These are phyloP conservation scores for Limnanthes douglasii DNA, from an alignment of 345 rosid genomes.

Conservation along the genomic window DNA sequence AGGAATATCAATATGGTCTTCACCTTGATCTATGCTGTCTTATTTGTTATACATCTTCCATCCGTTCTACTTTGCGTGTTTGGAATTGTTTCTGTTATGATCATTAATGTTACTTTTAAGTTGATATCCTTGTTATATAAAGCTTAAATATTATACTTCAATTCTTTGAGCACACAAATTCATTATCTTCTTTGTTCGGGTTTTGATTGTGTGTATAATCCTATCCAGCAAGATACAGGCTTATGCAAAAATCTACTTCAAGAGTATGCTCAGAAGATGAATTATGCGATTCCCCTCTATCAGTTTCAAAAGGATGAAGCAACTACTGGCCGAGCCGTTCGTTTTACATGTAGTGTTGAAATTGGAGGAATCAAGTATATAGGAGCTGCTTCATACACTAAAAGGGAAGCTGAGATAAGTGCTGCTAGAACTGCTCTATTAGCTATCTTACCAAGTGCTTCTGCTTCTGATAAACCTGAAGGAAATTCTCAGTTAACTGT, in stretches of 20 bases:
- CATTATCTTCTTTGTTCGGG: too few species aligned
- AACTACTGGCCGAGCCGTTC: slow-evolving; percentile 14
- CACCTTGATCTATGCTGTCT: too few species aligned
- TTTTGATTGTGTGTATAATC: neutral
- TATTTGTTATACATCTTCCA: too few species aligned
- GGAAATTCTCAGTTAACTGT: slow-evolving; percentile 46
- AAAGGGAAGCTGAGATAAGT: slow-evolving; percentile 82
- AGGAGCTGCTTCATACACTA: slow-evolving; percentile 60
- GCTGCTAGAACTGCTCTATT: slow-evolving; percentile 86
- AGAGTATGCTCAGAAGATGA: slow-evolving; percentile 95
- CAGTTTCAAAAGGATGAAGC: slow-evolving; percentile 34
- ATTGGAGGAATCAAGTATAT: slow-evolving; percentile 73
- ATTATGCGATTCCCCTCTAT: slow-evolving; percentile 66
- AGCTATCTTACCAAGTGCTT: slow-evolving; percentile 37
- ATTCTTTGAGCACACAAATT: too few species aligned
- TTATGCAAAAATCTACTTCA: slow-evolving; percentile 85
- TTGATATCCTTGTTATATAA: too few species aligned
- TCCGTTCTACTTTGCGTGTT: too few species aligned
- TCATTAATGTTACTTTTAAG: too few species aligned
- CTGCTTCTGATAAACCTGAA: slow-evolving; percentile 13
- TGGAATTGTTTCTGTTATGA: neutral
- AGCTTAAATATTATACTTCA: too few species aligned
- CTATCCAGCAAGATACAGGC: slow-evolving; percentile 66
- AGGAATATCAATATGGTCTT: too few species aligned
- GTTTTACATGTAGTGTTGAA: slow-evolving; percentile 53